Conservation (phyloP, 2,329 filamentous ascomycete genomes). For the Remersonia thermophila region DNA sequence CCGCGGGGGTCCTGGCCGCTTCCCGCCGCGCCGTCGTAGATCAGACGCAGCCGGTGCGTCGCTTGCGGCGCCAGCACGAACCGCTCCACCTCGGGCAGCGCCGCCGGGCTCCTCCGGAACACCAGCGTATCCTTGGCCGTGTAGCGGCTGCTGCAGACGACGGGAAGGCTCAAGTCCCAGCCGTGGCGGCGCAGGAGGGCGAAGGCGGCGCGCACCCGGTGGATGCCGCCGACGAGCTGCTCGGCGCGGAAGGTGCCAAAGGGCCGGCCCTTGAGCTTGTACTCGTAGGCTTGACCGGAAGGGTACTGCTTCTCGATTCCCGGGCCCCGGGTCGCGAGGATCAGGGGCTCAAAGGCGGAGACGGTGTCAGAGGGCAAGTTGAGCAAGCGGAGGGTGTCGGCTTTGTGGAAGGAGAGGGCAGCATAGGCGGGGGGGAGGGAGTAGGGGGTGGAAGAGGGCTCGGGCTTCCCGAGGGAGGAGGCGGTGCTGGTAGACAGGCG, state of each 20-base stretch:
- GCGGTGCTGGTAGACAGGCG: too few relatives aligned
- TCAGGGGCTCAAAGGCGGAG: conserved; percentile 9
- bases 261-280: conserved; percentile 13
- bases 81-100: conserved; percentile 10
- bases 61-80: conserved; percentile 6
- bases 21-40: conserved; percentile 5
- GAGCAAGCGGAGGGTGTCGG: conserved; percentile 16
- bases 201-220: conserved; percentile 15
- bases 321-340: conserved; percentile 15
- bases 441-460: too few relatives aligned
- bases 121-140: conserved; percentile 15
- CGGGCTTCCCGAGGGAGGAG: too few relatives aligned
- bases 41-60: conserved; percentile 9
- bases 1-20: conserved; percentile 4
- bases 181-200: conserved; percentile 11
- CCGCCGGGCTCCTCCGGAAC: conserved; percentile 5
- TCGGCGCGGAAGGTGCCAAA: conserved; percentile 10
- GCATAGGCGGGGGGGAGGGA: conserved; percentile 6
- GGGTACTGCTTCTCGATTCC: conserved; percentile 12
- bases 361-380: conserved; percentile 14
- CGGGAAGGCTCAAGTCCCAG: conserved; percentile 12
- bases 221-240: conserved; percentile 11
- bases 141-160: conserved; percentile 9
- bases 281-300: conserved; percentile 13
- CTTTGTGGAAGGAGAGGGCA: conserved; percentile 16